Evolutionary conservation across 345 rosid species (phyloP).

Genomic region (Rhizophora mangle): DNA sequence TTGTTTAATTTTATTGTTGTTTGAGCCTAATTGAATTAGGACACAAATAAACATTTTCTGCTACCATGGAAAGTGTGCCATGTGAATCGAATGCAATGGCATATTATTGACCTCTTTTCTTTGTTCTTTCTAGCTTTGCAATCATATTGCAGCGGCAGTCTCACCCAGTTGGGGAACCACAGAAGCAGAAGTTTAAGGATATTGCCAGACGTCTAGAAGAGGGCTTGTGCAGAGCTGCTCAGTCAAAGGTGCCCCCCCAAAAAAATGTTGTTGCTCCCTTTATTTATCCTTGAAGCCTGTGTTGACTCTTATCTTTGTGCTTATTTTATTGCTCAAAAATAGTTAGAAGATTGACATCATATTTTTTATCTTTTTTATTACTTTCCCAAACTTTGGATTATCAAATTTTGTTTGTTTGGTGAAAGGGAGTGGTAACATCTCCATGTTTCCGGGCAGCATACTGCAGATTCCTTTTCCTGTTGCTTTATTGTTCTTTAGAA

Average conservation of each 20-base stretch:
- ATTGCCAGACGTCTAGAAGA: constrained; percentile 82
- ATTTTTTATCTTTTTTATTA: background rate
- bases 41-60: background rate
- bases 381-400: background rate
- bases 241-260: constrained; percentile 48
- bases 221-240: constrained; percentile 66
- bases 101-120: constrained; percentile 12
- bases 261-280: background rate
- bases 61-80: background rate
- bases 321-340: background rate
- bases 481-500: background rate
- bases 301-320: background rate
- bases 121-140: constrained; percentile 38
- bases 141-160: constrained; percentile 51
- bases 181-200: constrained; percentile 48
- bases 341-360: background rate
- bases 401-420: background rate
- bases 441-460: background rate
- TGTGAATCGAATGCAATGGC: background rate
- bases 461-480: background rate
- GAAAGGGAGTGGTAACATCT: background rate
- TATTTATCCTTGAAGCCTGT: background rate
- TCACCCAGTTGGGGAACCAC: constrained; percentile 40
- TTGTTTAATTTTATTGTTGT: no score
- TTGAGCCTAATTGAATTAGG: no score